These are phyloP conservation scores for Camelina hispida DNA, from an alignment of 345 rosid species.

Conservation along the genomic window DNA sequence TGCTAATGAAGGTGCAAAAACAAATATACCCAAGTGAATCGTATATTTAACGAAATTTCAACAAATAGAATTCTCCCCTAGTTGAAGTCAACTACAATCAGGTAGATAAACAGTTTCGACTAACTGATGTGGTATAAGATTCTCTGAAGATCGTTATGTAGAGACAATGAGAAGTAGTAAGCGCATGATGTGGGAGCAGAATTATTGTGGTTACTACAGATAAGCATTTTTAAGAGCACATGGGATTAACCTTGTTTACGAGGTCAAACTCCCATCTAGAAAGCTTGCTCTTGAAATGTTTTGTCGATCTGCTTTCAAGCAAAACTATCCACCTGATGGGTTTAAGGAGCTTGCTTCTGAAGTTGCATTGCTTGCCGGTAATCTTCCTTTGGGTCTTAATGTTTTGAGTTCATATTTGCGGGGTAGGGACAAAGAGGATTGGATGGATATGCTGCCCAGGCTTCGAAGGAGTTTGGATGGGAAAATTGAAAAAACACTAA, in stretches of 20 bases:
- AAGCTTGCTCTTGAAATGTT: slow-evolving; percentile 36
- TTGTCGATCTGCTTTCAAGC: slow-evolving; percentile 28
- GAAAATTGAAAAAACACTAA: neutral
- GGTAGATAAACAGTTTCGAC: no score
- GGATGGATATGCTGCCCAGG: slow-evolving; percentile 33
- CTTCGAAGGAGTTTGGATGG: slow-evolving; percentile 1
- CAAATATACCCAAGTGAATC: no score
- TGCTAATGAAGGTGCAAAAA: no score
- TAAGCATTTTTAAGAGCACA: slow-evolving; percentile 11
- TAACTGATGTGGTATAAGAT: no score
- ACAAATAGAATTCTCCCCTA: no score
- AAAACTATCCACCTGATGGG: neutral
- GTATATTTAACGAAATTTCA: no score
- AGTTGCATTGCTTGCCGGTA: slow-evolving; percentile 7
- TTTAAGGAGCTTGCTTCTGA: neutral
- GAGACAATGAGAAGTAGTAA: no score
- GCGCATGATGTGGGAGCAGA: slow-evolving; percentile 51
- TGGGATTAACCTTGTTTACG: slow-evolving; percentile 1
- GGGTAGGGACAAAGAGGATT: slow-evolving; percentile 22
- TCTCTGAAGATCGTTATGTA: no score
- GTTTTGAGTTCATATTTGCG: slow-evolving; percentile 32
- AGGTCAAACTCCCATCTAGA: slow-evolving; percentile 15
- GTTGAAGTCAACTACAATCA: no score
- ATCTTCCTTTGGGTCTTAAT: slow-evolving; percentile 44
- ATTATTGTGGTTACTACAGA: slow-evolving; percentile 63